These are phyloP conservation scores for Tylopilus balloui DNA, from an alignment of 768 basidiomycete species.

Conservation along the genomic window DNA sequence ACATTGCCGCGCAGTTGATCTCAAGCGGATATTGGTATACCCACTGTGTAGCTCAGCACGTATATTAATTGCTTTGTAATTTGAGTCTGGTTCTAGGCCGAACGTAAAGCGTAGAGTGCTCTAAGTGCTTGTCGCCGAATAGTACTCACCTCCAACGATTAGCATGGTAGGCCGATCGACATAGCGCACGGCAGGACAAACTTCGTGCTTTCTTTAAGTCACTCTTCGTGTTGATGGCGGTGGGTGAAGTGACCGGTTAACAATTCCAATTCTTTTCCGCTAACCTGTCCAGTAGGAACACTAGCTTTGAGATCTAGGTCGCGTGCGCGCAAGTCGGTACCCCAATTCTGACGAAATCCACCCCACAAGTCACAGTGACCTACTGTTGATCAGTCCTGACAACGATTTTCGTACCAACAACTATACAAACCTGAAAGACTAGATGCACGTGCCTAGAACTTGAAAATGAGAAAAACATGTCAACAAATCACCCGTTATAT, in stretches of 20 bases:
- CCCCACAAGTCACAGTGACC: too few relatives aligned
- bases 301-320: too few relatives aligned
- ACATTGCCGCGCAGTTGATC: slow-evolving; percentile 20
- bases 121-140: not conserved
- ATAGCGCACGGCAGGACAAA: not conserved
- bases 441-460: not conserved
- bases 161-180: not conserved
- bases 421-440: not conserved
- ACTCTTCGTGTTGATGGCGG: not conserved
- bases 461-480: not conserved
- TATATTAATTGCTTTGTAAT: slow-evolving; percentile 27
- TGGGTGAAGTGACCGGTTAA: not conserved
- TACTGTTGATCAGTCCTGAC: too few relatives aligned
- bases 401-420: too few relatives aligned
- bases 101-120: not conserved
- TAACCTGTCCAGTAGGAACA: not conserved
- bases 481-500: not conserved
- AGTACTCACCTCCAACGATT: not conserved
- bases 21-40: slow-evolving; percentile 28
- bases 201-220: not conserved
- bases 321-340: too few relatives aligned
- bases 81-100: not conserved
- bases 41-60: slow-evolving; percentile 18
- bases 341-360: too few relatives aligned
- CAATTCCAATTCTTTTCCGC: not conserved